Evolutionary conservation across 2,329 filamentous ascomycete genomes (phyloP).

Genomic region (Xylariaceae sp.): DNA sequence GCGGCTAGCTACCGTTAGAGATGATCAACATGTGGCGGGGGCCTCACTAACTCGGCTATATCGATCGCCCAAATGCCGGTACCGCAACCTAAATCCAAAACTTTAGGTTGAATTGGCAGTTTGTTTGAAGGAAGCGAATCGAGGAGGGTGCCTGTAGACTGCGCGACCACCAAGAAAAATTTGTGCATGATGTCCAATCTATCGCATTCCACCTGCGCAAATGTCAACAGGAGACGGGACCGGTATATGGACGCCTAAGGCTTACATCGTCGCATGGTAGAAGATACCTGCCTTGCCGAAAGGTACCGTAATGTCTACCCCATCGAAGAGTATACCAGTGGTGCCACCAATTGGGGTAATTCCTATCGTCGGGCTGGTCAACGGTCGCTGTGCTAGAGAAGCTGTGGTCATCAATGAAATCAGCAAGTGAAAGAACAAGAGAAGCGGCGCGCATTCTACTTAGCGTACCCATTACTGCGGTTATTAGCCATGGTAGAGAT

Average conservation of each 20-base stretch:
- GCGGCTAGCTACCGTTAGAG: constrained; percentile 20
- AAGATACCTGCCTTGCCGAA: constrained; percentile 63
- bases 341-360: constrained; percentile 12
- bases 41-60: constrained; percentile 62
- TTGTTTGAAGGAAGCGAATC: constrained; percentile 33
- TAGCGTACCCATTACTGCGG: constrained; percentile 13
- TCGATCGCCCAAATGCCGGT: constrained; percentile 91
- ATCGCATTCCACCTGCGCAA: constrained; percentile 60
- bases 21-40: not conserved
- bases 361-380: constrained; percentile 6
- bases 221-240: constrained; percentile 5
- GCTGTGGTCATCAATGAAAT: constrained; percentile 5
- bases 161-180: constrained; percentile 61
- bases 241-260: not conserved
- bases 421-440: not conserved
- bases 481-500: constrained; percentile 15
- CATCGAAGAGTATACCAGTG: constrained; percentile 46
- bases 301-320: constrained; percentile 58
- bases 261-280: constrained; percentile 71
- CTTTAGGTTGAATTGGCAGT: constrained; percentile 35
- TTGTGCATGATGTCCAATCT: constrained; percentile 79
- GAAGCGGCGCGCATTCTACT: not conserved
- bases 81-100: constrained; percentile 71
- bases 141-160: constrained; percentile 29
- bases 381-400: constrained; percentile 11